phyloP scores from a whole-genome alignment of 768 basidiomycete species.

The Boletus vermiculosoides region DNA sequence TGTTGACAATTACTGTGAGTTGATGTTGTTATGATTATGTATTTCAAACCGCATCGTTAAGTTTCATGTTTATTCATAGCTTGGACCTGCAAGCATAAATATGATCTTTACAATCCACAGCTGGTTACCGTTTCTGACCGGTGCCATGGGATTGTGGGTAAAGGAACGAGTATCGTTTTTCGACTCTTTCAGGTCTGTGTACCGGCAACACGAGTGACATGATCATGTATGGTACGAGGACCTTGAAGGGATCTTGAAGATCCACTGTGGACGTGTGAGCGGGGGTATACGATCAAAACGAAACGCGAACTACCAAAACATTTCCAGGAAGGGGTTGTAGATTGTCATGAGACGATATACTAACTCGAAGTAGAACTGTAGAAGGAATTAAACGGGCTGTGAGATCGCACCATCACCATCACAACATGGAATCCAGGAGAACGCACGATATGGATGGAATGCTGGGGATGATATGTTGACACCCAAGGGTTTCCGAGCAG shows the following conservation, averaged over 20 bases:
- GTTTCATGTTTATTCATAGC: too few species aligned
- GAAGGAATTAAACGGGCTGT: not conserved
- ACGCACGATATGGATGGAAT: not conserved
- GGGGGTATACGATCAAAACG: not conserved
- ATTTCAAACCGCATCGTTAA: too few species aligned
- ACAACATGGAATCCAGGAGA: not conserved
- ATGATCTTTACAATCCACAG: too few species aligned
- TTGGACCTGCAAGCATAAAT: too few species aligned
- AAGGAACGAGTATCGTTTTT: too few species aligned
- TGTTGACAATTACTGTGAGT: conserved; percentile 41
- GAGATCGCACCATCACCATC: not conserved
- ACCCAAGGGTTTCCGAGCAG: too few species aligned
- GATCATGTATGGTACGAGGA: not conserved
- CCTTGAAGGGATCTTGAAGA: too few species aligned
- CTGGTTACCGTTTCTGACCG: too few species aligned
- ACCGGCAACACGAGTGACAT: too few species aligned
- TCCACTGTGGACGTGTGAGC: not conserved
- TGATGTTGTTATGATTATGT: conserved; percentile 36
- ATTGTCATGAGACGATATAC: not conserved
- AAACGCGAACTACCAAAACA: not conserved
- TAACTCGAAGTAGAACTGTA: not conserved
- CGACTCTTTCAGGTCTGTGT: too few species aligned
- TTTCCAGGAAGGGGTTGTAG: not conserved
- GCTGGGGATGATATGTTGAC: not conserved
- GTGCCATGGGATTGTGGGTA: too few species aligned